Base-by-base conservation (phyloP, 345 rosid genomes). In the Toxicodendron radicans region DNA sequence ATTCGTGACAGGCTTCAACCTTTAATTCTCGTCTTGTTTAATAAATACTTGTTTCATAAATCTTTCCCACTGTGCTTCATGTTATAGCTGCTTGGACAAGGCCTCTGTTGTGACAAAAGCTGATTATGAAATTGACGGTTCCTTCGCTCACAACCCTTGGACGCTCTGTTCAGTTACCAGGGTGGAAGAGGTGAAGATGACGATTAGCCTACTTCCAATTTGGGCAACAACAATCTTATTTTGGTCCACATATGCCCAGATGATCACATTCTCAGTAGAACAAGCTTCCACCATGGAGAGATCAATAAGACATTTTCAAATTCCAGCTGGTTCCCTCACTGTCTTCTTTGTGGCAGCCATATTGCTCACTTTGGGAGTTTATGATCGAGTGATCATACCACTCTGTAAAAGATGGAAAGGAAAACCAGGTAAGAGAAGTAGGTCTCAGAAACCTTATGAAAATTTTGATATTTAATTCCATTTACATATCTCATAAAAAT, bases 241-340 rank as follows among this genome's bases (percentile, higher is more conserved):
- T 24, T 87, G 86, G 88, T 82, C 91, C 18, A 82, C 87, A 59
- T 79, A 85, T 73, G 91, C 94, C 8, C 92, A 91, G 80, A 86
- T 88, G 89, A 85, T 82, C 62, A 88, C 94, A 33, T 88, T 90
- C 84, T 88, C 94, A 2, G 89, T 92, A 72, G 87, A 85, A 49
- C 97, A 92, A 83, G 94, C 92, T 70, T 61, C 89, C n/a, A 87
- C 89, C 68, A 92, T 92, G 97, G 76, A 81, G 70, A 85, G 89
- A 67, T 58, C 73, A 51, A 6, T 90, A 2, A 83, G 85, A 46
- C 70, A 73, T 24, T 87, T 92, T 79, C 61, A 69, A 64, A 85
- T 92, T 43, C 94, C 97, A 7, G 88, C 94, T 2, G 97, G 89
- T 65, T 89, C 93, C 27, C 86, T 89, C 53, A 83, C 90, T 0